Percentiles rank a stretch among this genome's conserved stretches.
Conservation (phyloP, 768 basidiomycete genomes). For the Lactarius hengduanensis region DNA sequence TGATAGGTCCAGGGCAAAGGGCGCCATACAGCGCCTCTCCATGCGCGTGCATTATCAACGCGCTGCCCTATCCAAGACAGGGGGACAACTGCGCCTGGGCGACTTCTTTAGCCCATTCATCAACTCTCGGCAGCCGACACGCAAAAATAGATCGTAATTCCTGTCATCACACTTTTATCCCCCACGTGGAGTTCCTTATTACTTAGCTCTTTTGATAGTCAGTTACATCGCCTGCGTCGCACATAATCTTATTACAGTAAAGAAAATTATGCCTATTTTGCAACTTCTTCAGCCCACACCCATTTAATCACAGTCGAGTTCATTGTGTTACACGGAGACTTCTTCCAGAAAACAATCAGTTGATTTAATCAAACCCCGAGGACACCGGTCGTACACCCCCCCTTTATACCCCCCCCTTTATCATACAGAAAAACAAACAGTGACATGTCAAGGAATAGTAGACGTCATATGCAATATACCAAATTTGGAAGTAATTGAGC, state of each 20-base stretch:
- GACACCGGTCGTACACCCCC: no score
- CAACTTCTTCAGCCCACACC: neutral
- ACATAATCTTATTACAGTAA: conserved; percentile 7
- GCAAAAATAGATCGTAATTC: conserved; percentile 7
- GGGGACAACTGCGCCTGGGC: conserved; percentile 17
- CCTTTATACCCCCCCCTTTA: no score
- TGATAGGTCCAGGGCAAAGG: conserved; percentile 74
- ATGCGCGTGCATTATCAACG: conserved; percentile 67
- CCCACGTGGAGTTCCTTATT: neutral
- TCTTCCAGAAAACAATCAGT: neutral
- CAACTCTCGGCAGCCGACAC: conserved; percentile 18
- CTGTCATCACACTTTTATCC: neutral
- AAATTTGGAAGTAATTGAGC: neutral
- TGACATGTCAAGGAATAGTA: neutral
- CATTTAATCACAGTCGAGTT: neutral
- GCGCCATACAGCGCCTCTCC: conserved; percentile 59
- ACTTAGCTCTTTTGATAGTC: conserved; percentile 29
- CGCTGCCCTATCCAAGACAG: conserved; percentile 34
- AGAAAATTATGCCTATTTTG: neutral
- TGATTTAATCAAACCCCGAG: neutral
- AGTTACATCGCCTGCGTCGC: neutral
- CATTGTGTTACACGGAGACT: neutral
- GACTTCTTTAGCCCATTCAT: conserved; percentile 20
- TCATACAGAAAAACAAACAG: no score
- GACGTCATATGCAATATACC: neutral